A percentile compares a stretch with the other conserved stretches of the same genome.
These are phyloP conservation scores for Saccharomycopsis microspora DNA, from an alignment of 805 yeast genomes.

Conservation along the genomic window DNA sequence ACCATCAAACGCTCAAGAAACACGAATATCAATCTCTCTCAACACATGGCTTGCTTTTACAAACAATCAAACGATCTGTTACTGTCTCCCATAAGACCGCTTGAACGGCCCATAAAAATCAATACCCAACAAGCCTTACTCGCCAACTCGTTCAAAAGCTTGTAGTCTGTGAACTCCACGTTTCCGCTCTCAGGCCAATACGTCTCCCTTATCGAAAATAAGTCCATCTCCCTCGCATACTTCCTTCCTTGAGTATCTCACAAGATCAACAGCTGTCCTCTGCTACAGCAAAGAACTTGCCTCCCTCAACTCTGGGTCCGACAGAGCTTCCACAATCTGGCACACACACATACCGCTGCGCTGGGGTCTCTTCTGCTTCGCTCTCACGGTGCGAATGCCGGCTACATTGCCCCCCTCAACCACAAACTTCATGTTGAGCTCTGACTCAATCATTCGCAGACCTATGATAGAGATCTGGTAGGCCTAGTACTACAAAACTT, in stretches of 20 bases:
- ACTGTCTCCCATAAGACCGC: too few relatives aligned
- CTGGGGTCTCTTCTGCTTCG: conserved; percentile 94
- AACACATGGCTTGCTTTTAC: too few relatives aligned
- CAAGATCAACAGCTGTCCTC: conserved; percentile 95
- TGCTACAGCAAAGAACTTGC: conserved; percentile 82
- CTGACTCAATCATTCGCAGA: conserved; percentile 69
- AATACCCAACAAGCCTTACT: conserved; percentile 3
- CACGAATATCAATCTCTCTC: too few relatives aligned
- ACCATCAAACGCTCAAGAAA: too few relatives aligned
- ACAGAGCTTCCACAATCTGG: conserved; percentile 96
- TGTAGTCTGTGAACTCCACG: conserved; percentile 74
- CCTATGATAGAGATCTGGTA: conserved; percentile 29
- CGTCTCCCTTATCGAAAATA: conserved; percentile 63
- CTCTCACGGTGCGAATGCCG: conserved; percentile 93
- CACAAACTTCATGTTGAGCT: conserved; percentile 78
- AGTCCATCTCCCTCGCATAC: conserved; percentile 91
- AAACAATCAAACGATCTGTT: too few relatives aligned
- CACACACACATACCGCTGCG: conserved; percentile 70
- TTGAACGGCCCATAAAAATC: too few relatives aligned
- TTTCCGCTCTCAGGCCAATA: conserved; percentile 91
- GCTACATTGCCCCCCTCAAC: conserved; percentile 91
- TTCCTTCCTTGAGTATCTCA: conserved; percentile 99
- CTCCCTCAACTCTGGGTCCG: conserved; percentile 53
- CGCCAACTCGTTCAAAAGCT: conserved; percentile 45
- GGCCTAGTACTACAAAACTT: too few relatives aligned